A percentile compares a stretch with the other conserved stretches of the same genome.
Conservation (phyloP, 1,139 yeast species). For the Zygotorulaspora mrakii region DNA sequence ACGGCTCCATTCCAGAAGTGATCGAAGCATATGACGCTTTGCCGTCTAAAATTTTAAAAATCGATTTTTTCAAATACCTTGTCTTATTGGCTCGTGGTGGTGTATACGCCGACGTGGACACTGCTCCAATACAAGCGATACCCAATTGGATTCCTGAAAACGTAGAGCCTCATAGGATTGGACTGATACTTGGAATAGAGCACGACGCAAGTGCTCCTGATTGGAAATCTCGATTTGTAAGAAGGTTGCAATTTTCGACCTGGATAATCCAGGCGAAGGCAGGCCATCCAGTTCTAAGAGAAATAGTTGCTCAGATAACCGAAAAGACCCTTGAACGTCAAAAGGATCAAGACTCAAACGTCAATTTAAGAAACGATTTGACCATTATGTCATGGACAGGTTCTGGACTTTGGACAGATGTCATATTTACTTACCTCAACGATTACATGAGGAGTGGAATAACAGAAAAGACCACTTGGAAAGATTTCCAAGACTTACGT, state of each 20-base stretch:
- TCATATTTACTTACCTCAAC: slow-evolving; percentile 61
- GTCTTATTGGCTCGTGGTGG: slow-evolving; percentile 75
- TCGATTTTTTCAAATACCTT: slow-evolving; percentile 71
- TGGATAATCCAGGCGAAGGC: slow-evolving; percentile 70
- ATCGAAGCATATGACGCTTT: slow-evolving; percentile 56
- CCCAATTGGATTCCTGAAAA: slow-evolving; percentile 50
- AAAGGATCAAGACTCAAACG: slow-evolving; percentile 34
- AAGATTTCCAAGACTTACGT: slow-evolving; percentile 61
- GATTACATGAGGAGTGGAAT: slow-evolving; percentile 46
- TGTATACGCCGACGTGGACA: slow-evolving; percentile 71
- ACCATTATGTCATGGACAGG: slow-evolving; percentile 75
- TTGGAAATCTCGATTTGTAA: slow-evolving; percentile 67
- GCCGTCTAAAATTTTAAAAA: slow-evolving; percentile 64
- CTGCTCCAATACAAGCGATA: slow-evolving; percentile 50
- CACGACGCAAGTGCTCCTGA: slow-evolving; percentile 67
- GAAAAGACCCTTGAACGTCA: slow-evolving; percentile 54
- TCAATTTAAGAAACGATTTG: slow-evolving; percentile 49
- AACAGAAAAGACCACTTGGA: slow-evolving; percentile 49
- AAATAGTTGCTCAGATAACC: slow-evolving; percentile 61
- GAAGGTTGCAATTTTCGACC: slow-evolving; percentile 71
- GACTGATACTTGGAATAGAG: slow-evolving; percentile 67
- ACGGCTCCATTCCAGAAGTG: slow-evolving; percentile 58
- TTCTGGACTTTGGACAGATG: slow-evolving; percentile 75
- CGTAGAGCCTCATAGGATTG: slow-evolving; percentile 49
- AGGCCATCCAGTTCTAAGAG: slow-evolving; percentile 73